Evolutionary conservation across 2,329 filamentous ascomycete species (phyloP).

Genomic region (Clonostachys byssicola): DNA sequence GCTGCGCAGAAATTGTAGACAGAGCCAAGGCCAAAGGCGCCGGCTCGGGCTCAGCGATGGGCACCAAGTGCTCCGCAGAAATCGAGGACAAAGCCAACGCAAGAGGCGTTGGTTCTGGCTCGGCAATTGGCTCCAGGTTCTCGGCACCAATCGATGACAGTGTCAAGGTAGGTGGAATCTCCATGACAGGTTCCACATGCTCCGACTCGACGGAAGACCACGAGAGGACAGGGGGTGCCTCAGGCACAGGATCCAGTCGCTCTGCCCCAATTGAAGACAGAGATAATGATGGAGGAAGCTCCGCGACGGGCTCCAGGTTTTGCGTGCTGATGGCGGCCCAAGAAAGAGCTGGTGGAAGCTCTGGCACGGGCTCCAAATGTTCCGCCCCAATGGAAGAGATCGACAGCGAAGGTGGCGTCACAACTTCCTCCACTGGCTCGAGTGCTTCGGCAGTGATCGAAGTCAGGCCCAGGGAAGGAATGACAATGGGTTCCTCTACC

Average conservation of each 20-base stretch:
- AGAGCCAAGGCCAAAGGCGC: conserved; percentile 18
- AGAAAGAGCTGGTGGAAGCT: conserved; percentile 17
- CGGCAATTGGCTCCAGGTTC: conserved; percentile 15
- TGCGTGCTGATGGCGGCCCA: conserved; percentile 23
- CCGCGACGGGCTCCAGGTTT: conserved; percentile 22
- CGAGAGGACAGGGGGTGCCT: not conserved
- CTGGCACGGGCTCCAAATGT: conserved; percentile 17
- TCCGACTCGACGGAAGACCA: conserved; percentile 22
- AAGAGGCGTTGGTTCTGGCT: conserved; percentile 17
- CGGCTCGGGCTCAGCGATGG: conserved; percentile 17
- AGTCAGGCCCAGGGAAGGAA: conserved; percentile 23
- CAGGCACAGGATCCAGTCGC: conserved; percentile 16
- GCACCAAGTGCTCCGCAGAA: conserved; percentile 28
- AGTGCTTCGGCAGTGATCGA: conserved; percentile 26
- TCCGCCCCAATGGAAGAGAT: conserved; percentile 15
- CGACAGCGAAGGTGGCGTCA: conserved; percentile 14
- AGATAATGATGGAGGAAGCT: conserved; percentile 13
- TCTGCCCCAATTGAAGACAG: conserved; percentile 19
- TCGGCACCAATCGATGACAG: conserved; percentile 13
- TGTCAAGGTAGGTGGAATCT: conserved; percentile 7
- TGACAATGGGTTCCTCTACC: not conserved
- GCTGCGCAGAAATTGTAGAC: not conserved
- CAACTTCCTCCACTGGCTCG: conserved; percentile 18
- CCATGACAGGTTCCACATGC: conserved; percentile 16
- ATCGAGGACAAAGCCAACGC: conserved; percentile 27